phyloP scores from a whole-genome alignment of 2,329 filamentous ascomycete genomes.

The Pyrenophora graminea region DNA sequence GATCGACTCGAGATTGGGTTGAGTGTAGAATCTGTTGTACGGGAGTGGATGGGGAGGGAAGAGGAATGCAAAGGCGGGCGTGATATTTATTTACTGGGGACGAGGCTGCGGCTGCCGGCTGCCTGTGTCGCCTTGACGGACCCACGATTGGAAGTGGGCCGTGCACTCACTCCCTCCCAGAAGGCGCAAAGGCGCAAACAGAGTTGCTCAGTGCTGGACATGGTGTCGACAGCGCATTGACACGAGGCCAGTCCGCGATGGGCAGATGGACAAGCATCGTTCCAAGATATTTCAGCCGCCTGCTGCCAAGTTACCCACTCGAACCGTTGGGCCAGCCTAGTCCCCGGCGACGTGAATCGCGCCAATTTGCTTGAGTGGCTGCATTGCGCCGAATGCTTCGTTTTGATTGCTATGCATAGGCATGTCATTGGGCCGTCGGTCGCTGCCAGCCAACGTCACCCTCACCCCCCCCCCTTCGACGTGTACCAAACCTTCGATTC shows the following conservation, averaged over 20 bases:
- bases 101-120: slow-evolving; percentile 10
- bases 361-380: slow-evolving; percentile 1
- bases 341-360: neutral
- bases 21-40: slow-evolving; percentile 8
- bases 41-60: slow-evolving; percentile 13
- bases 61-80: slow-evolving; percentile 1
- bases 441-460: neutral
- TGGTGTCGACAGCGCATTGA: slow-evolving; percentile 10
- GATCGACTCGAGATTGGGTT: slow-evolving; percentile 17
- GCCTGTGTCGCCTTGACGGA: slow-evolving; percentile 10
- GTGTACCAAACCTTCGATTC: neutral
- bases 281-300: slow-evolving; percentile 17
- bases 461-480: neutral
- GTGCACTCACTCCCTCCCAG: neutral
- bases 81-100: slow-evolving; percentile 20
- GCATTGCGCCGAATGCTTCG: slow-evolving; percentile 7
- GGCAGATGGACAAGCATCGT: slow-evolving; percentile 22
- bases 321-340: slow-evolving; percentile 13
- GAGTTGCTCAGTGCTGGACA: neutral
- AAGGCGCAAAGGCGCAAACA: slow-evolving; percentile 5
- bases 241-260: slow-evolving; percentile 5
- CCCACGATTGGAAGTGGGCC: neutral
- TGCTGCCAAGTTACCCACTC: slow-evolving; percentile 9
- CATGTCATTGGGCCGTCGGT: neutral
- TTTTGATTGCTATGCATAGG: neutral